phyloP scores from a whole-genome alignment of 1,284 basidiomycete genomes.

The Grifola frondosa region DNA sequence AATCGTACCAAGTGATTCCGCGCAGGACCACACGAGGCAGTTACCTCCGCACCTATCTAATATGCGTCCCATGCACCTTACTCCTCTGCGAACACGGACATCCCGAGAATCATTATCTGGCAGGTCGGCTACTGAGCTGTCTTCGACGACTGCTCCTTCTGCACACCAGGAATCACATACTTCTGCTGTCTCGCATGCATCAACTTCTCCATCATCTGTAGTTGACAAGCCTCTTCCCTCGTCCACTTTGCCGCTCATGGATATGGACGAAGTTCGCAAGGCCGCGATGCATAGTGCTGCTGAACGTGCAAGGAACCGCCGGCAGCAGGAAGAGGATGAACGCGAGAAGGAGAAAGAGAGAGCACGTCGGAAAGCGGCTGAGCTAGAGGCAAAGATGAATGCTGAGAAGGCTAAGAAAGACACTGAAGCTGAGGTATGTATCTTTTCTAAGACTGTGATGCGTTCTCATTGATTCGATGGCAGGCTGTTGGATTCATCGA shows the following conservation, averaged over 20 bases:
- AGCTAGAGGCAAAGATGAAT: slow-evolving; percentile 78
- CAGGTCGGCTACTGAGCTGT: slow-evolving; percentile 4
- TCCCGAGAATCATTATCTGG: no score
- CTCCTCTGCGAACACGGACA: slow-evolving; percentile 7
- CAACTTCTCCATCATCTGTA: slow-evolving; percentile 16
- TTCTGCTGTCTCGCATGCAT: slow-evolving; percentile 17
- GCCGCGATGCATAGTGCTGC: slow-evolving; percentile 89
- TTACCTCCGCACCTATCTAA: slow-evolving; percentile 33
- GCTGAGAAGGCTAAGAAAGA: slow-evolving; percentile 29
- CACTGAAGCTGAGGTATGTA: slow-evolving; percentile 26
- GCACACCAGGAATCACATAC: slow-evolving; percentile 10
- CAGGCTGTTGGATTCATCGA: slow-evolving; percentile 47
- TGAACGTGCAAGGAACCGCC: slow-evolving; percentile 76
- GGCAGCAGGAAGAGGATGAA: slow-evolving; percentile 86
- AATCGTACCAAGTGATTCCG: slow-evolving; percentile 8
- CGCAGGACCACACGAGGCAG: slow-evolving; percentile 31
- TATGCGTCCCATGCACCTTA: slow-evolving; percentile 8
- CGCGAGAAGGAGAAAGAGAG: slow-evolving; percentile 82
- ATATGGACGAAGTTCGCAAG: slow-evolving; percentile 73
- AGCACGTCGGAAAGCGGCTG: slow-evolving; percentile 82
- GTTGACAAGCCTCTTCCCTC: slow-evolving; percentile 34
- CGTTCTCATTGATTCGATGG: slow-evolving; percentile 1
- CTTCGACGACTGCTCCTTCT: slow-evolving; percentile 13
- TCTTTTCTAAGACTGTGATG: background rate
- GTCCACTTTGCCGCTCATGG: slow-evolving; percentile 42